A percentile compares a stretch with the other conserved stretches of the same genome.
Evolutionary conservation across 2,329 filamentous ascomycete species (phyloP).

Genomic region (Immersiporthe knoxdaviesiana): DNA sequence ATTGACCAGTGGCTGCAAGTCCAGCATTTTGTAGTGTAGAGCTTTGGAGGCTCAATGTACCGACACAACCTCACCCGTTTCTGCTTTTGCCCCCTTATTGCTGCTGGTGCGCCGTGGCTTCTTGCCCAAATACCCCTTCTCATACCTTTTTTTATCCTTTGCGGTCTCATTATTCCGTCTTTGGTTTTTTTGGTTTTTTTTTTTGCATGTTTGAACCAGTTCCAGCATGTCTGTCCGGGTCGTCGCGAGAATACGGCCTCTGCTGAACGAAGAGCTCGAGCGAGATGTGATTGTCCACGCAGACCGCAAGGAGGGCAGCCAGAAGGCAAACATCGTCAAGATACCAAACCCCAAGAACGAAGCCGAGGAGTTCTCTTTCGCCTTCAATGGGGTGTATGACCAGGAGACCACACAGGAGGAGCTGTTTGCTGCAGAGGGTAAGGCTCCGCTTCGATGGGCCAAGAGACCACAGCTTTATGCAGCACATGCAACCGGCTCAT

Average conservation of each 20-base stretch:
- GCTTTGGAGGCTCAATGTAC: neutral
- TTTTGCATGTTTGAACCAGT: neutral
- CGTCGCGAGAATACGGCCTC: slow-evolving; percentile 85
- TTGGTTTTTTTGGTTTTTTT: neutral
- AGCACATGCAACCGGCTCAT: slow-evolving; percentile 31
- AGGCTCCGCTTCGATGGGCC: slow-evolving; percentile 34
- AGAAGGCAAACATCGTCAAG: slow-evolving; percentile 71
- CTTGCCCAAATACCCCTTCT: neutral
- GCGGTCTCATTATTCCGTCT: neutral
- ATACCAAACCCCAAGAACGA: slow-evolving; percentile 96
- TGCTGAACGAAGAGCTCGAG: slow-evolving; percentile 83
- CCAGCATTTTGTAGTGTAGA: neutral
- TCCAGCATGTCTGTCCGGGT: slow-evolving; percentile 72
- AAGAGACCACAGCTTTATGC: neutral
- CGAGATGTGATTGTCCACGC: slow-evolving; percentile 83
- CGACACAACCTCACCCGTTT: neutral
- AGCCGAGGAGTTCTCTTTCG: slow-evolving; percentile 86
- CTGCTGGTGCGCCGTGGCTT: neutral
- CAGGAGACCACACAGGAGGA: slow-evolving; percentile 79
- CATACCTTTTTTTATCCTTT: neutral
- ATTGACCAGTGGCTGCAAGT: slow-evolving; percentile 10
- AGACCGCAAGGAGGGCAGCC: slow-evolving; percentile 63
- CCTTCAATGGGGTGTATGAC: slow-evolving; percentile 93
- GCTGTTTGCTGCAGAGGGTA: slow-evolving; percentile 88
- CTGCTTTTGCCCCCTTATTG: neutral